These are phyloP conservation scores for Chionographis japonica DNA, from an alignment of 106 monocot genomes.

Conservation along the genomic window DNA sequence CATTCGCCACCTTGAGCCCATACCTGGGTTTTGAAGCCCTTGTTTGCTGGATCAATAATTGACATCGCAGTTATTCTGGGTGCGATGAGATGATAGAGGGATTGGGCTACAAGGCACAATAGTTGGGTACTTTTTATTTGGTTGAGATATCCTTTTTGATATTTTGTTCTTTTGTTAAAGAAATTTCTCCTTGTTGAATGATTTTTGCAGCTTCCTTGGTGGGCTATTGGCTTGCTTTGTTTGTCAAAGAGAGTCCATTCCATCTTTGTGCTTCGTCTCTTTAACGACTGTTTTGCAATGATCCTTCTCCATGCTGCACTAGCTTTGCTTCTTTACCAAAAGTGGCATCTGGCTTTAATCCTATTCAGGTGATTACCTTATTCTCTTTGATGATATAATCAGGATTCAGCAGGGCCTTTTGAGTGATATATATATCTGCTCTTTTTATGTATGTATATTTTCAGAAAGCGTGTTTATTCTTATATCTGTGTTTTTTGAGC, in stretches of 20 bases:
- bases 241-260: conserved; percentile 96
- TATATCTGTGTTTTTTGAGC: not conserved
- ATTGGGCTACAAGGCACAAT: too few species aligned
- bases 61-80: too few species aligned
- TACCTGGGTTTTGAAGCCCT: too few species aligned
- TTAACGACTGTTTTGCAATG: conserved; percentile 97
- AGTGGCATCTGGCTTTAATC: conserved; percentile 76
- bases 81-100: too few species aligned
- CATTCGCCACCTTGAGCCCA: too few species aligned
- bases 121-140: too few species aligned
- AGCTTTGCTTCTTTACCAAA: conserved; percentile 56
- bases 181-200: not conserved
- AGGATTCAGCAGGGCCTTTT: too few species aligned
- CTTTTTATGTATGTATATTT: not conserved
- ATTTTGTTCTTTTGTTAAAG: too few species aligned
- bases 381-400: not conserved
- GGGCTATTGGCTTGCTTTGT: conserved; percentile 83
- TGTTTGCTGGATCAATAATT: too few species aligned
- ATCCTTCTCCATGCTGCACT: conserved; percentile 72
- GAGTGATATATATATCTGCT: too few species aligned
- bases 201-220: conserved; percentile 80
- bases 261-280: conserved; percentile 93
- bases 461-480: not conserved
- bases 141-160: too few species aligned
- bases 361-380: conserved; percentile 71